Evolutionary conservation across 1,284 basidiomycete genomes (phyloP).

Genomic region (Somion occarium): DNA sequence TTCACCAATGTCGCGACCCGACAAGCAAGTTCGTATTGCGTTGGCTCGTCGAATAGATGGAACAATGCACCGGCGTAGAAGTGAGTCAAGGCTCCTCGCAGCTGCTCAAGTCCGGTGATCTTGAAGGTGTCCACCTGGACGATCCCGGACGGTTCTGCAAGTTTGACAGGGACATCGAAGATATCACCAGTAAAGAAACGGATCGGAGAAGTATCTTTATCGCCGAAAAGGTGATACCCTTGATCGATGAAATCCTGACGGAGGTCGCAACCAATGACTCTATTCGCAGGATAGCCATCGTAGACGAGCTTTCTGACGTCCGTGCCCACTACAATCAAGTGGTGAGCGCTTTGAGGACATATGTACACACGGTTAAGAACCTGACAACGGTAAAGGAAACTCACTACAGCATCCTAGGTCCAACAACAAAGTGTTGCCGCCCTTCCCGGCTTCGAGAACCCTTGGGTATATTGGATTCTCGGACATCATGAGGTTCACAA

Average conservation of each 20-base stretch:
- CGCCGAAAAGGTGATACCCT: slow-evolving; percentile 27
- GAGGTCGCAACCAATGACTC: slow-evolving; percentile 30
- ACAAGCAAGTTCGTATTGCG: slow-evolving; percentile 28
- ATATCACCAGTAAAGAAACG: slow-evolving; percentile 30
- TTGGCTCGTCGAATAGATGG: slow-evolving; percentile 32
- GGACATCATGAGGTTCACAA: slow-evolving; percentile 27
- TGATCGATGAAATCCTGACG: slow-evolving; percentile 28
- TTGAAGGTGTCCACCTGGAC: slow-evolving; percentile 1
- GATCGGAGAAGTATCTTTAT: slow-evolving; percentile 19
- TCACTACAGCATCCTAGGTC: slow-evolving; percentile 34
- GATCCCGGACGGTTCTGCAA: neutral
- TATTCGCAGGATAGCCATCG: slow-evolving; percentile 28
- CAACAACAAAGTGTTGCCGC: slow-evolving; percentile 22
- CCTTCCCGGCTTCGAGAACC: slow-evolving; percentile 23
- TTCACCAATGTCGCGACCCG: slow-evolving; percentile 25
- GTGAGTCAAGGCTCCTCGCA: slow-evolving; percentile 21
- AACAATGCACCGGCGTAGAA: slow-evolving; percentile 31
- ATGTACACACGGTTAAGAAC: neutral
- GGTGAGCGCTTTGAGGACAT: neutral
- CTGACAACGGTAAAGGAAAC: slow-evolving; percentile 9
- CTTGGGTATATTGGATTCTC: slow-evolving; percentile 23
- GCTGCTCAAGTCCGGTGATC: slow-evolving; percentile 17
- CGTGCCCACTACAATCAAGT: slow-evolving; percentile 27
- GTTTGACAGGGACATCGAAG: slow-evolving; percentile 19
- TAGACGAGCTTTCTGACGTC: slow-evolving; percentile 29